Percentiles rank a stretch among this genome's conserved stretches.
Conservation (phyloP, 768 basidiomycete species). For the Pleurotus djamor region DNA sequence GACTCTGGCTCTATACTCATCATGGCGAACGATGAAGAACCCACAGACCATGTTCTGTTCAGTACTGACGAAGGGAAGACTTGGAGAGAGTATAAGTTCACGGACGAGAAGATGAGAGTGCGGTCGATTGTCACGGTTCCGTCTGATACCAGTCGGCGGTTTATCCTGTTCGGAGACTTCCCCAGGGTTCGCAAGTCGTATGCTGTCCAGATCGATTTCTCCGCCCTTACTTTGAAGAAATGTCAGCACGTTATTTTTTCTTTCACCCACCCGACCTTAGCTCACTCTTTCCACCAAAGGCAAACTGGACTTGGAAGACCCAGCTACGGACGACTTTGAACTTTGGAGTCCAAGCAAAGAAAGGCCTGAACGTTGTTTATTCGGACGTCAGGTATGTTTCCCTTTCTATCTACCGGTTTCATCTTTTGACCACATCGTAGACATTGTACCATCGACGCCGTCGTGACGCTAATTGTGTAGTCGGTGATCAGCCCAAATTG, state of each 20-base stretch:
- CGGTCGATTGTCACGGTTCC: slow-evolving; percentile 83
- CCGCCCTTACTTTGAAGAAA: slow-evolving; percentile 65
- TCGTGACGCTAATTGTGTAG: slow-evolving; percentile 77
- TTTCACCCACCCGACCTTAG: neutral
- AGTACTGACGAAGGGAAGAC: slow-evolving; percentile 85
- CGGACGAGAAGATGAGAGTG: slow-evolving; percentile 71
- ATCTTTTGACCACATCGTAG: slow-evolving; percentile 31
- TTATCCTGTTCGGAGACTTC: slow-evolving; percentile 77
- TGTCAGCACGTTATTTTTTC: slow-evolving; percentile 48
- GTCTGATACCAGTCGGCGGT: slow-evolving; percentile 85
- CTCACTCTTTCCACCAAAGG: slow-evolving; percentile 46
- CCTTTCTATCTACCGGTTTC: neutral
- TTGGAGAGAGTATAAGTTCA: slow-evolving; percentile 90
- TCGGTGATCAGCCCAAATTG: slow-evolving; percentile 67
- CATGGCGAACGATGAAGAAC: slow-evolving; percentile 93
- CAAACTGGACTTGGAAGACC: slow-evolving; percentile 62
- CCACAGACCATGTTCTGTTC: slow-evolving; percentile 86
- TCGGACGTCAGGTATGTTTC: slow-evolving; percentile 76
- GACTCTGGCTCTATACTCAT: slow-evolving; percentile 94
- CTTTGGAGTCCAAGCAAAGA: slow-evolving; percentile 94
- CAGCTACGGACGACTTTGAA: slow-evolving; percentile 91
- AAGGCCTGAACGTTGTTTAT: slow-evolving; percentile 85
- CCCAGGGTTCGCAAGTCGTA: slow-evolving; percentile 49
- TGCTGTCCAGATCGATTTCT: slow-evolving; percentile 88
- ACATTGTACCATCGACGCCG: slow-evolving; percentile 89